phyloP scores from a whole-genome alignment of 108 stramenopile genomes.

The Pelagomonas calceolata region DNA sequence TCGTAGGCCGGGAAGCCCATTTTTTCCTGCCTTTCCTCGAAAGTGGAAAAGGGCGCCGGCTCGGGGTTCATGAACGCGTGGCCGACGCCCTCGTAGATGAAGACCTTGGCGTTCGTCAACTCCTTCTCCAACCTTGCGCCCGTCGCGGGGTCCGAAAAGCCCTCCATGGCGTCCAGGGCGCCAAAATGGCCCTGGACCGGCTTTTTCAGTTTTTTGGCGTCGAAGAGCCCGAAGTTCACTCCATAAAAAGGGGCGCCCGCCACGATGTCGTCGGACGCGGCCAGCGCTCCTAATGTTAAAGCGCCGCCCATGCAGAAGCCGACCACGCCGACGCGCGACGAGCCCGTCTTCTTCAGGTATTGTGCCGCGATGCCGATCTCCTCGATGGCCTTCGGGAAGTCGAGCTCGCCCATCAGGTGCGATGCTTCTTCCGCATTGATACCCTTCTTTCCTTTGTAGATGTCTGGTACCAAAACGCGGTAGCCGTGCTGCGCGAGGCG shows the following conservation, averaged over 20 bases:
- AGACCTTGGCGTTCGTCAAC: slow-evolving; percentile 6
- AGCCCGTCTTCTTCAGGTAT: slow-evolving; percentile 8
- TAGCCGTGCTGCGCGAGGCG: slow-evolving; percentile 15
- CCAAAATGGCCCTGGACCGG: slow-evolving; percentile 29
- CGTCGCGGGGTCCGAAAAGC: slow-evolving; percentile 20
- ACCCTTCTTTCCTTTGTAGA: slow-evolving; percentile 27
- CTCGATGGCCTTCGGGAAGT: slow-evolving; percentile 20
- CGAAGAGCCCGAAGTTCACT: neutral
- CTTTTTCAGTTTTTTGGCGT: neutral
- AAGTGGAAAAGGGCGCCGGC: too few species aligned
- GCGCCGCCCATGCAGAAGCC: slow-evolving; percentile 35
- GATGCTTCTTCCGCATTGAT: slow-evolving; percentile 22
- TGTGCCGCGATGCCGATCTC: slow-evolving; percentile 17
- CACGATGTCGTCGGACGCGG: slow-evolving; percentile 7
- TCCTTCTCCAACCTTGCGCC: slow-evolving; percentile 10
- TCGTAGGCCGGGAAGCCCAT: too few species aligned
- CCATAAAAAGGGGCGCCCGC: slow-evolving; percentile 23
- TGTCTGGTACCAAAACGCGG: slow-evolving; percentile 19
- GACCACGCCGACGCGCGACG: slow-evolving; percentile 13
- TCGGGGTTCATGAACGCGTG: slow-evolving; percentile 28
- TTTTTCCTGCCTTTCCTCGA: too few species aligned
- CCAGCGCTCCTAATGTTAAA: slow-evolving; percentile 9
- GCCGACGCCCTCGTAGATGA: slow-evolving; percentile 9
- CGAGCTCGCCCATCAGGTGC: slow-evolving; percentile 24
- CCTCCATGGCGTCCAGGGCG: slow-evolving; percentile 11